These are phyloP conservation scores for Miscanthus sacchariflorus DNA, from an alignment of 202 grass and related monocot species.

Conservation along the genomic window DNA sequence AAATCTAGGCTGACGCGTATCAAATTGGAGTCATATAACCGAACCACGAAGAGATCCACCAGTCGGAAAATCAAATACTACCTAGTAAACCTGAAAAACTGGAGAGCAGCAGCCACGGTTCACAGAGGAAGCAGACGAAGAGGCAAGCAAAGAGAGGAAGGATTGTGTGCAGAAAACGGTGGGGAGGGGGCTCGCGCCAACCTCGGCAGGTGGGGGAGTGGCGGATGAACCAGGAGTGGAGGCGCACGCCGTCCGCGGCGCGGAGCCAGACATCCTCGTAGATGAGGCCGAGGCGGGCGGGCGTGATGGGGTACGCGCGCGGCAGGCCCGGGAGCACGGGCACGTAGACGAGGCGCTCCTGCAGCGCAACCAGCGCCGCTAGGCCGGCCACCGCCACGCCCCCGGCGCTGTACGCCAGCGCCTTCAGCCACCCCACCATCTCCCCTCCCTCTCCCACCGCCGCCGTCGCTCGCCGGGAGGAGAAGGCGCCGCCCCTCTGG, in stretches of 20 bases:
- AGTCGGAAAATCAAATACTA: not conserved
- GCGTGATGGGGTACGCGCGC: constrained; percentile 81
- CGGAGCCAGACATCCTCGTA: constrained; percentile 93
- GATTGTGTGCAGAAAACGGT: not conserved
- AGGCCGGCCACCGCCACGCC: constrained; percentile 80
- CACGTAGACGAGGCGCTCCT: constrained; percentile 97
- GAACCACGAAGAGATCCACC: constrained; percentile 45
- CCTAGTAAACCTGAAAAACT: not conserved
- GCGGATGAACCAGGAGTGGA: constrained; percentile 99
- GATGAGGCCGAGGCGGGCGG: constrained; percentile 65
- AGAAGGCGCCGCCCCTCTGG: constrained; percentile 33
- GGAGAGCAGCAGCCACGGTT: not conserved
- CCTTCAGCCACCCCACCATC: constrained; percentile 78
- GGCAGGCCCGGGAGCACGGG: constrained; percentile 87
- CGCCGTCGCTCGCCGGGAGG: constrained; percentile 47
- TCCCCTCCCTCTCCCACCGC: constrained; percentile 46
- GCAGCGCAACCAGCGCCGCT: constrained; percentile 85
- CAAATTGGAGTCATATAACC: not conserved
- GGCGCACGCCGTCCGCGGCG: constrained; percentile 80
- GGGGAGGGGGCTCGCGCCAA: not conserved
- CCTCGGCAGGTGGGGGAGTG: constrained; percentile 69
- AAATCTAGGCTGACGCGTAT: constrained; percentile 32
- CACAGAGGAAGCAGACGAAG: not conserved
- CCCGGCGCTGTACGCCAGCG: constrained; percentile 74
- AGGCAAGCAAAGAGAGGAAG: not conserved